Evolutionary conservation across 495 filamentous ascomycete species (phyloP).

Genomic region (Neurospora sp.): DNA sequence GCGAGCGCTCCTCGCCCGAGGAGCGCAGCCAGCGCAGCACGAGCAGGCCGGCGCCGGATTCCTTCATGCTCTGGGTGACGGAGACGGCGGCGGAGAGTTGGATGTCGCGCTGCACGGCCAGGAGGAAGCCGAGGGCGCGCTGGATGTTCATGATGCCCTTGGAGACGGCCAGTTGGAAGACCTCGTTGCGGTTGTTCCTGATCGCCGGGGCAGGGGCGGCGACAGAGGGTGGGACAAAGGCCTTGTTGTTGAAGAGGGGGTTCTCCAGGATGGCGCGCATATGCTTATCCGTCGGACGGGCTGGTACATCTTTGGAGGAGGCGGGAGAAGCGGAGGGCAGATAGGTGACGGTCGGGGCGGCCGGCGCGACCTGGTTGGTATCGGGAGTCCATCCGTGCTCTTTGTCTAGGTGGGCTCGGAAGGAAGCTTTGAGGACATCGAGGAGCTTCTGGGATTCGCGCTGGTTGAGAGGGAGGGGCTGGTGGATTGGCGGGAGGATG

Average conservation of each 20-base stretch:
- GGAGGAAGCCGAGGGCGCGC: constrained; percentile 31
- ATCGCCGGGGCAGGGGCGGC: background rate
- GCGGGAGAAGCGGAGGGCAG: constrained; percentile 4
- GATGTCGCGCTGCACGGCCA: constrained; percentile 20
- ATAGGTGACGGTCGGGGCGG: constrained; percentile 13
- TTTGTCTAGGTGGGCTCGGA: constrained; percentile 59
- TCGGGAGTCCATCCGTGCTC: constrained; percentile 42
- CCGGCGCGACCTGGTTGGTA: constrained; percentile 8
- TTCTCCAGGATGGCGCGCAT: constrained; percentile 59
- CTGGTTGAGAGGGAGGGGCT: constrained; percentile 52
- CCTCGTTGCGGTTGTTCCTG: constrained; percentile 15
- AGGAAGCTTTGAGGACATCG: constrained; percentile 61
- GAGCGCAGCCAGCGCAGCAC: constrained; percentile 43
- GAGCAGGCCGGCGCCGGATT: constrained; percentile 29
- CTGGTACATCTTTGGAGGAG: background rate
- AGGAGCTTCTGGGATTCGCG: constrained; percentile 60
- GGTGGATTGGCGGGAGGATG: constrained; percentile 54
- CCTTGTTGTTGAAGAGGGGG: constrained; percentile 41
- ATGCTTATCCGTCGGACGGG: constrained; percentile 41
- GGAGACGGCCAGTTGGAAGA: constrained; percentile 28
- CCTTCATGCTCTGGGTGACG: constrained; percentile 20
- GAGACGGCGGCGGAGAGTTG: constrained; percentile 14
- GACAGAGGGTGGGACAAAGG: background rate
- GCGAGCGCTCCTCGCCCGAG: constrained; percentile 29
- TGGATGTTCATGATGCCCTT: constrained; percentile 35